These are phyloP conservation scores for Pseudogymnoascus sp. DNA, from an alignment of 2,329 filamentous ascomycete genomes.

Conservation along the genomic window DNA sequence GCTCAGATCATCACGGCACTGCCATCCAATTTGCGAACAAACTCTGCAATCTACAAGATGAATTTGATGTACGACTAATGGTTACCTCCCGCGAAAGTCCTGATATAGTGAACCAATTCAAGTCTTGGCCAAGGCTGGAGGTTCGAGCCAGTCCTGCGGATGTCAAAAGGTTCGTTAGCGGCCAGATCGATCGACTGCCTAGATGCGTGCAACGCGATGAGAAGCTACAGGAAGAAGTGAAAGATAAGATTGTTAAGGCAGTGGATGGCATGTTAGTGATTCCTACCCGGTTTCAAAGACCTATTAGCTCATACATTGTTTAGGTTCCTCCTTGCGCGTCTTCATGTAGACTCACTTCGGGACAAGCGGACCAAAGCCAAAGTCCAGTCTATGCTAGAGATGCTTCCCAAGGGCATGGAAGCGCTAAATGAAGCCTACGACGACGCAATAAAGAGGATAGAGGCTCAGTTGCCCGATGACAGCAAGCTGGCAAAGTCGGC, in stretches of 20 bases:
- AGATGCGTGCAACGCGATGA: background rate
- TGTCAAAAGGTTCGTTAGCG: background rate
- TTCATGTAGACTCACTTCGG: background rate
- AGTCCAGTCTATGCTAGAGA: background rate
- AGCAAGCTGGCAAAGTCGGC: background rate
- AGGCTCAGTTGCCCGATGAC: background rate
- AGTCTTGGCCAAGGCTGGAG: constrained; percentile 16
- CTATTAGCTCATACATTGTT: background rate
- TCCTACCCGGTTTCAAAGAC: background rate
- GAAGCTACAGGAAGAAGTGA: background rate
- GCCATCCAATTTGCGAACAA: background rate
- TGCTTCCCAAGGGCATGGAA: background rate
- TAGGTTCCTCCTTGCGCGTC: background rate
- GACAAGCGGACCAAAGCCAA: background rate
- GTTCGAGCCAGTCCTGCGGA: background rate
- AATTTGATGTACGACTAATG: background rate
- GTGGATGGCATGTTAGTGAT: constrained; percentile 6
- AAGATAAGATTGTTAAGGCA: background rate
- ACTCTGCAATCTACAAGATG: background rate
- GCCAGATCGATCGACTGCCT: background rate
- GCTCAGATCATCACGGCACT: background rate
- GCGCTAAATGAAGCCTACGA: background rate
- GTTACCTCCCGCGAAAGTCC: constrained; percentile 31
- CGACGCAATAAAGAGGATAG: background rate
- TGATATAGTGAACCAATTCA: constrained; percentile 48